Evolutionary conservation across 108 stramenopile genomes (phyloP), one percentile per base, ranked within the genome.

Genomic region (Chaetoceros muelleri): DNA sequence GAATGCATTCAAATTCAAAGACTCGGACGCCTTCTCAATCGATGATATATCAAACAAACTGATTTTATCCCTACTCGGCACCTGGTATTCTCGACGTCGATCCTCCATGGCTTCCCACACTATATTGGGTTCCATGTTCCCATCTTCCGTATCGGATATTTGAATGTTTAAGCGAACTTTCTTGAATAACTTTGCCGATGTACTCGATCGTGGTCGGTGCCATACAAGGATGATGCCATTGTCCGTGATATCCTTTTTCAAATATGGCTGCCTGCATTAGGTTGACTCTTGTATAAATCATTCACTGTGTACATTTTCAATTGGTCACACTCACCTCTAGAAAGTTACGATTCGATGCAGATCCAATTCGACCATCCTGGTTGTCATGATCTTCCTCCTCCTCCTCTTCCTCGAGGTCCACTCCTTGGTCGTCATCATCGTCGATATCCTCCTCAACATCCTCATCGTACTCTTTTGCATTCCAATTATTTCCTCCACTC

Each of bases 41-140:
- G 57, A 60, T n/a, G 34, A 56, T 55, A 81, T 76, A 28, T 74
- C 75, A 60, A 81, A 75, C 20, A 81, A 29, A 47, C 72, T 55
- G 52, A 81, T 54, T 16, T 3, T 28, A 2, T 51, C 54, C 2
- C 64, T 60, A 22, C 58, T 55, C 34, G 13, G 8, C 13, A 13
- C 13, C 34, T 40, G 5, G 34, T 40, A 13, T 10, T 13, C 34
- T 10, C 13, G 5, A 10, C 34, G 5, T 40, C 8, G 13, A 13
- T 40, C 34, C 5, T 40, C 34, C 13, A 40, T 40, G 13, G 34
- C 34, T 40, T 40, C 34, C 34, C 34, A 40, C 13, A 40, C 34
- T 13, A 40, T 5, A 5, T 13, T 5, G 5, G 34, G 34, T 40
- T 40, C 34, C 13, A 13, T 13, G 13, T 40, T 13, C 5, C 34